Conservation (phyloP, 257 asterid species). For the Solanum pimpinellifolium region DNA sequence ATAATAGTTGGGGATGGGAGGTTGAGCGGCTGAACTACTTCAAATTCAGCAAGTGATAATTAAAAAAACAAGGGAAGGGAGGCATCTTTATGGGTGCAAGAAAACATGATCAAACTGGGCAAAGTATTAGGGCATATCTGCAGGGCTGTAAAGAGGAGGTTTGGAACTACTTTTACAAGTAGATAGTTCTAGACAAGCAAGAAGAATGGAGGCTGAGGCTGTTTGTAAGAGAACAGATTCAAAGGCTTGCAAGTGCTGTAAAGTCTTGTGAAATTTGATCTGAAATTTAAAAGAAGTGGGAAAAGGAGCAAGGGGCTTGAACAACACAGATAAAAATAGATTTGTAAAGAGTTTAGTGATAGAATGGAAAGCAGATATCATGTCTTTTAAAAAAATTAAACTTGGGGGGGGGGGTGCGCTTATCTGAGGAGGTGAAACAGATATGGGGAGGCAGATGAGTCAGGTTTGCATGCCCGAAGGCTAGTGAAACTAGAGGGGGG, state of each 20-base stretch:
- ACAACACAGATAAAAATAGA: neutral
- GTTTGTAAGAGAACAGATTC: neutral
- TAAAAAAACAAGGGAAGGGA: neutral
- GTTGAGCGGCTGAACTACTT: neutral
- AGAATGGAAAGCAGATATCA: neutral
- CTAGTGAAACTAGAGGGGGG: neutral
- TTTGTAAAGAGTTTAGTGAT: neutral
- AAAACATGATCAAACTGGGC: neutral
- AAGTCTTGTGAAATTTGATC: neutral
- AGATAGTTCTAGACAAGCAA: neutral
- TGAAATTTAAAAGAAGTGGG: neutral
- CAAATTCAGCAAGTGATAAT: neutral
- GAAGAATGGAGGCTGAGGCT: neutral
- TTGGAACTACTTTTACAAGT: neutral
- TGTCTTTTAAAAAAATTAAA: neutral
- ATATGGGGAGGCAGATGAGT: neutral
- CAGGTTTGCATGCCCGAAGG: neutral
- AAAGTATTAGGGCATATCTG: neutral
- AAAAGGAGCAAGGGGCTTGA: neutral
- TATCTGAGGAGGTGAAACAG: neutral
- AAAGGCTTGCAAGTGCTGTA: neutral
- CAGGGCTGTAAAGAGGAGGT: neutral
- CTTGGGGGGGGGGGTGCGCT: neutral
- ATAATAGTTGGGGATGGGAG: neutral
- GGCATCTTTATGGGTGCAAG: neutral